Evolutionary conservation across 2,329 filamentous ascomycete genomes (phyloP).

Genomic region (Arthrobotrys megalospora): DNA sequence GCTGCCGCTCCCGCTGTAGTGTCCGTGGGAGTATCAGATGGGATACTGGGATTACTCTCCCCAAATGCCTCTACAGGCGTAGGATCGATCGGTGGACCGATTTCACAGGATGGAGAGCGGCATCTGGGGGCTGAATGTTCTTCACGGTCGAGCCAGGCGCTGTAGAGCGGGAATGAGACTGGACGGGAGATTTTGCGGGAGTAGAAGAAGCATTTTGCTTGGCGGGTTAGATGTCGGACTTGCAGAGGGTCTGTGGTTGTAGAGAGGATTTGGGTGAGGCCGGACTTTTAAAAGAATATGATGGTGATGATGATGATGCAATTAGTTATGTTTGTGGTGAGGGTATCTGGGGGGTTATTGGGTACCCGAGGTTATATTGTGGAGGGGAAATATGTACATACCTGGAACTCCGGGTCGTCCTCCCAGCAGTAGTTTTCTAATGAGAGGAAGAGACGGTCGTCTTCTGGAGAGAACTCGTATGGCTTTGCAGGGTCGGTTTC

Average conservation of each 20-base stretch:
- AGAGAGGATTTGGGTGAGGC: constrained; percentile 77
- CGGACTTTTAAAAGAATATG: constrained; percentile 68
- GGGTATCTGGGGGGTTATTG: background rate
- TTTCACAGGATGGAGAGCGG: constrained; percentile 55
- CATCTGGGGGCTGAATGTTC: constrained; percentile 61
- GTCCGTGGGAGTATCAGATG: constrained; percentile 32
- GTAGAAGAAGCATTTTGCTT: constrained; percentile 81
- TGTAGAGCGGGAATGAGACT: constrained; percentile 74
- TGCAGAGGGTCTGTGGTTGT: constrained; percentile 72
- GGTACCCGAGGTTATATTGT: constrained; percentile 6
- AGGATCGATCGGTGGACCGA: constrained; percentile 67
- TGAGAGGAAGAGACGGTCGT: constrained; percentile 56
- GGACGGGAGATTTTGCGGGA: constrained; percentile 69
- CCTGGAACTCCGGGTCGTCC: constrained; percentile 78
- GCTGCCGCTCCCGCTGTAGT: background rate
- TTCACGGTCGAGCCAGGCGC: constrained; percentile 73
- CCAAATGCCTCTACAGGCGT: constrained; percentile 39
- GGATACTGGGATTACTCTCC: constrained; percentile 41
- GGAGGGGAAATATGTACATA: constrained; percentile 64
- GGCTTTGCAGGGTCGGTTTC: constrained; percentile 1
- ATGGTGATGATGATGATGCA: too few relatives aligned
- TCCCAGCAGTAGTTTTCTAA: constrained; percentile 71
- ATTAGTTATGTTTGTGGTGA: too few relatives aligned
- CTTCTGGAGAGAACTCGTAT: constrained; percentile 47
- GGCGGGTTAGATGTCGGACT: constrained; percentile 74